Conservation (phyloP, 1,284 basidiomycete genomes). For the Fomitopsis palustris region DNA sequence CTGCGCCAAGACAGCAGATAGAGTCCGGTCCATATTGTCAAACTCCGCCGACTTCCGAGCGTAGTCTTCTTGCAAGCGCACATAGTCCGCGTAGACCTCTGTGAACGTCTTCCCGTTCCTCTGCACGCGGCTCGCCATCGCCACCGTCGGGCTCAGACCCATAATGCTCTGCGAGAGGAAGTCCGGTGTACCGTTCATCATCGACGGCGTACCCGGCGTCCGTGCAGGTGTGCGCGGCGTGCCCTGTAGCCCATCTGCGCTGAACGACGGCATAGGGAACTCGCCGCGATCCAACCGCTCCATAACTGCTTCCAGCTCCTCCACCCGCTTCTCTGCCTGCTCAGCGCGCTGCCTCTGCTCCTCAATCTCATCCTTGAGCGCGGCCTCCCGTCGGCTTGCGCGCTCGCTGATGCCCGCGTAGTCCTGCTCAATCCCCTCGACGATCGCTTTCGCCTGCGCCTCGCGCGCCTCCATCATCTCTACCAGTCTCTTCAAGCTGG, state of each 20-base stretch:
- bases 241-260: constrained; percentile 13
- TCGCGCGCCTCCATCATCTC: constrained; percentile 83
- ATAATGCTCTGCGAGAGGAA: constrained; percentile 49
- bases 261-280: constrained; percentile 51
- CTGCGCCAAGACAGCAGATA: constrained; percentile 73
- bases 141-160: constrained; percentile 79
- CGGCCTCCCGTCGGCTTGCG: constrained; percentile 62
- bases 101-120: constrained; percentile 84
- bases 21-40: constrained; percentile 74
- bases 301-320: constrained; percentile 60
- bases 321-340: constrained; percentile 55
- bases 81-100: constrained; percentile 86
- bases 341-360: constrained; percentile 58
- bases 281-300: constrained; percentile 67
- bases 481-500: constrained; percentile 67
- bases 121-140: constrained; percentile 77
- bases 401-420: constrained; percentile 71
- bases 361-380: constrained; percentile 63
- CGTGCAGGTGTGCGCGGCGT: constrained; percentile 35
- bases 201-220: constrained; percentile 38
- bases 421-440: constrained; percentile 75
- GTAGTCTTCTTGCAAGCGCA: constrained; percentile 81
- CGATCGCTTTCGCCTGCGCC: constrained; percentile 71
- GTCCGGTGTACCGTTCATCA: constrained; percentile 39
- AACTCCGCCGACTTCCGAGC: constrained; percentile 76